These are phyloP conservation scores for Cyberlindnera amylophila DNA, from an alignment of 805 yeast species.

Conservation along the genomic window DNA sequence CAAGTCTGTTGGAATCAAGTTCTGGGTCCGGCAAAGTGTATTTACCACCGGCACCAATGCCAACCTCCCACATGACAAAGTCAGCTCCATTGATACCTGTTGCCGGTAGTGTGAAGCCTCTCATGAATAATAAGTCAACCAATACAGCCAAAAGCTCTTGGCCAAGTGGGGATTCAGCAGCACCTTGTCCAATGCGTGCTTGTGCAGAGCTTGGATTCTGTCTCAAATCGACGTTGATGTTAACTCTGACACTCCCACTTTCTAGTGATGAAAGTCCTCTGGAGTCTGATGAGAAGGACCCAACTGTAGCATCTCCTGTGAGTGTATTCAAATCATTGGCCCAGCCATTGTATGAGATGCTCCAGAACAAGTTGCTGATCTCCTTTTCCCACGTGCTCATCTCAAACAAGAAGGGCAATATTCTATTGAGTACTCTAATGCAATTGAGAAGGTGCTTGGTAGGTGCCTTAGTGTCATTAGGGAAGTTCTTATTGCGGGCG, in stretches of 20 bases:
- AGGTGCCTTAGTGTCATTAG: constrained; percentile 21
- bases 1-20: constrained; percentile 63
- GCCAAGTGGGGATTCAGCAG: constrained; percentile 28
- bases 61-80: constrained; percentile 71
- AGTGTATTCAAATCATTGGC: constrained; percentile 1
- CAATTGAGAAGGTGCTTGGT: constrained; percentile 50
- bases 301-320: constrained; percentile 24
- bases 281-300: constrained; percentile 27
- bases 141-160: constrained; percentile 34
- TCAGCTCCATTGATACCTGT: constrained; percentile 30
- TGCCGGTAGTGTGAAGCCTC: constrained; percentile 49
- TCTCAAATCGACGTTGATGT: constrained; percentile 14
- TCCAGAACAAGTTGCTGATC: constrained; percentile 43
- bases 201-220: constrained; percentile 18
- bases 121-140: constrained; percentile 48
- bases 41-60: constrained; percentile 48
- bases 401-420: constrained; percentile 70
- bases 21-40: constrained; percentile 35
- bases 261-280: constrained; percentile 17
- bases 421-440: constrained; percentile 56
- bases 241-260: constrained; percentile 16
- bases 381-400: constrained; percentile 28
- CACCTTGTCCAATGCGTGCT: constrained; percentile 16
- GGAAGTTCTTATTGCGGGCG: constrained; percentile 24
- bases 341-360: constrained; percentile 19